phyloP scores from a whole-genome alignment of 495 filamentous ascomycete genomes.

The Thermothielavioides terrestris region DNA sequence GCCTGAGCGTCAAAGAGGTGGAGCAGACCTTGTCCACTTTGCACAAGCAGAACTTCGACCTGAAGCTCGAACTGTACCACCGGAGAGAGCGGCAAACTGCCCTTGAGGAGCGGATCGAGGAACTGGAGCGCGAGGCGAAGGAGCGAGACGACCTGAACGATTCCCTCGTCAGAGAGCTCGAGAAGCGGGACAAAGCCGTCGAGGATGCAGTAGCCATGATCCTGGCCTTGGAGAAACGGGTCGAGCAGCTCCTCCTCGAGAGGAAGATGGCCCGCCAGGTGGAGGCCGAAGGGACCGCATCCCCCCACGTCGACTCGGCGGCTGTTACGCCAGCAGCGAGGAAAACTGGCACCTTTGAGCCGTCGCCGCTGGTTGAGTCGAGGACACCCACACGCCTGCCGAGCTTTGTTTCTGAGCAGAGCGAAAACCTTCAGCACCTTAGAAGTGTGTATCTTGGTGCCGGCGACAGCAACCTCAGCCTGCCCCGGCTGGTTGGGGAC shows the following conservation, averaged over 20 bases:
- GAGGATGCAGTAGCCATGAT: slow-evolving; percentile 79
- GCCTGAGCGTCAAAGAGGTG: slow-evolving; percentile 41
- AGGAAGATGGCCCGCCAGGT: slow-evolving; percentile 34
- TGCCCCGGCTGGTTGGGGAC: slow-evolving; percentile 29
- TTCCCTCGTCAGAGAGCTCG: slow-evolving; percentile 58
- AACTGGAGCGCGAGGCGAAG: slow-evolving; percentile 45
- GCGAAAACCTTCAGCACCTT: slow-evolving; percentile 54
- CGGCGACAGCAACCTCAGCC: slow-evolving; percentile 35
- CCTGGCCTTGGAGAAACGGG: slow-evolving; percentile 58
- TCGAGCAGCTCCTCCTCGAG: slow-evolving; percentile 46
- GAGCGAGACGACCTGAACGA: slow-evolving; percentile 55
- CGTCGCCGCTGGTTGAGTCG: slow-evolving; percentile 12
- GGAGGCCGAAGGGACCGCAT: slow-evolving; percentile 27
- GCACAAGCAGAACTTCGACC: slow-evolving; percentile 81
- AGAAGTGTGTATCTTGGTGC: slow-evolving; percentile 52
- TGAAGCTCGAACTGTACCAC: slow-evolving; percentile 79
- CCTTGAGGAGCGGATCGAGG: slow-evolving; percentile 55
- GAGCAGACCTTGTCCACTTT: slow-evolving; percentile 49
- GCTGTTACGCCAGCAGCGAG: slow-evolving; percentile 13
- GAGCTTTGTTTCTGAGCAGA: slow-evolving; percentile 57
- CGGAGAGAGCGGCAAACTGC: slow-evolving; percentile 48
- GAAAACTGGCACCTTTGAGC: slow-evolving; percentile 11
- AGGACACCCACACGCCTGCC: slow-evolving; percentile 46
- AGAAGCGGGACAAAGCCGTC: slow-evolving; percentile 67
- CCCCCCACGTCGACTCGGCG: slow-evolving; percentile 9